phyloP scores from a whole-genome alignment of 257 asterid species.

The Plantago elongata region DNA sequence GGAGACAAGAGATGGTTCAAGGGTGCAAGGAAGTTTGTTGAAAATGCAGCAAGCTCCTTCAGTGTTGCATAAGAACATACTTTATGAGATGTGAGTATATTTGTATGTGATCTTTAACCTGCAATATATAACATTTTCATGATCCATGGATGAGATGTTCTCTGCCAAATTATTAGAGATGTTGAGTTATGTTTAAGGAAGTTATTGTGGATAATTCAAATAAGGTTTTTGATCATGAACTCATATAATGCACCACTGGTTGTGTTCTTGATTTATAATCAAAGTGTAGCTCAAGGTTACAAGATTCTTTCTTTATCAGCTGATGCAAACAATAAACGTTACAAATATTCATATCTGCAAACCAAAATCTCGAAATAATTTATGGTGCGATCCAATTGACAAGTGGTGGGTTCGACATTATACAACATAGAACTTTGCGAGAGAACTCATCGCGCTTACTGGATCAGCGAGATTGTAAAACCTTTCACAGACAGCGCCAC shows the following conservation, averaged over 20 bases:
- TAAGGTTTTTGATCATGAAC: not conserved
- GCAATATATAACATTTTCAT: conserved; percentile 11
- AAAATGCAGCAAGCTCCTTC: conserved; percentile 66
- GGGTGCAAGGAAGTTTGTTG: conserved; percentile 80
- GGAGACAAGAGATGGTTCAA: conserved; percentile 99
- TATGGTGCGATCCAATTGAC: too few species aligned
- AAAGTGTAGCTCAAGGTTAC: too few species aligned
- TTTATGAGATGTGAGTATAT: conserved; percentile 12
- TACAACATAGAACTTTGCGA: too few species aligned
- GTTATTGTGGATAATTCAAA: conserved; percentile 14
- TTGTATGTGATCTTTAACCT: conserved; percentile 16
- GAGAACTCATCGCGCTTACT: too few species aligned
- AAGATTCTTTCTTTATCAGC: too few species aligned
- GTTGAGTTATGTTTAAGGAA: conserved; percentile 9
- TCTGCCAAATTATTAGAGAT: conserved; percentile 1
- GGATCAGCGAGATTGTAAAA: too few species aligned
- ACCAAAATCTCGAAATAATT: too few species aligned
- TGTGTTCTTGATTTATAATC: too few species aligned
- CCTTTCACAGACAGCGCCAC: too few species aligned
- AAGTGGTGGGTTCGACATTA: too few species aligned
- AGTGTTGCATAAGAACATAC: conserved; percentile 50
- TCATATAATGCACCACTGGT: not conserved
- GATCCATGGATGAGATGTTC: conserved; percentile 11
- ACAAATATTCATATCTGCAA: too few species aligned
- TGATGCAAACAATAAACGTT: too few species aligned